Conservation (phyloP, 257 asterid species). For the Ocimum tenuiflorum region DNA sequence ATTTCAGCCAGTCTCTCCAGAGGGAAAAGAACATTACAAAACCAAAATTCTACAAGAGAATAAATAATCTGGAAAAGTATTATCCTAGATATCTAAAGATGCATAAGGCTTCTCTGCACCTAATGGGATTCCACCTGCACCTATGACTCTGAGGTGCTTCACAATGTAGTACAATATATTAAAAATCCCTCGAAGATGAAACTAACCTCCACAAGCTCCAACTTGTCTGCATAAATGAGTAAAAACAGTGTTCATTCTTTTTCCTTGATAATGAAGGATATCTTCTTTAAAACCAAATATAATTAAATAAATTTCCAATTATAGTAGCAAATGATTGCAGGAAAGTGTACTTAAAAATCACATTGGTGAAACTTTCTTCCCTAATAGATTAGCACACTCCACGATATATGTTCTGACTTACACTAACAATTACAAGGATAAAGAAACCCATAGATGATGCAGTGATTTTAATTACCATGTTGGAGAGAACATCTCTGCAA, state of each 20-base stretch:
- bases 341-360: background rate
- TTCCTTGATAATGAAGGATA: too few relatives aligned
- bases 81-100: background rate
- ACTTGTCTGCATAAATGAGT: too few relatives aligned
- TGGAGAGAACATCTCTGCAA: conserved; percentile 41
- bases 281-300: too few relatives aligned
- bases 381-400: background rate
- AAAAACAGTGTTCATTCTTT: too few relatives aligned
- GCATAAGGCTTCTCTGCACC: background rate
- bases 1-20: conserved; percentile 11
- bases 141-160: too few relatives aligned
- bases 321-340: background rate
- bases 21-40: background rate
- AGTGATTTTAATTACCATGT: conserved; percentile 21
- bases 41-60: conserved; percentile 6
- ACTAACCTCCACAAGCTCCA: too few relatives aligned
- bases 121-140: too few relatives aligned
- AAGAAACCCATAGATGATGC: background rate
- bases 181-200: too few relatives aligned
- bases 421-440: background rate
- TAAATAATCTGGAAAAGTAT: background rate
- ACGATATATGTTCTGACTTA: background rate
- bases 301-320: too few relatives aligned
- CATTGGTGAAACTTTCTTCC: background rate
- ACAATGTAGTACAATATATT: too few relatives aligned